Conservation (phyloP, 208 protist genomes). For the Sergeia podlipaevii region DNA sequence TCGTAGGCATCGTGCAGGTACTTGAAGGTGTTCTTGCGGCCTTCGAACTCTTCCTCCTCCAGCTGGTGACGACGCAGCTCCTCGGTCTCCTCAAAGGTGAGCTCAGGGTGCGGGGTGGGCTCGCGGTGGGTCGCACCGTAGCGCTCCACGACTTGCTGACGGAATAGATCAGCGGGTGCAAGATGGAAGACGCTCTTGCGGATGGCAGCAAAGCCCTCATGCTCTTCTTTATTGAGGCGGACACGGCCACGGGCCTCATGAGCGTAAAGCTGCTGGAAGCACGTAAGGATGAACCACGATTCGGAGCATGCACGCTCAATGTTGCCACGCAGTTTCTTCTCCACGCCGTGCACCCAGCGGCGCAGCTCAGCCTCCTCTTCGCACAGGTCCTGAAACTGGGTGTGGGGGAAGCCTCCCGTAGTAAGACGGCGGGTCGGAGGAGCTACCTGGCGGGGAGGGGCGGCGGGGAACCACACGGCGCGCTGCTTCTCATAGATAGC, state of each 20-base stretch:
- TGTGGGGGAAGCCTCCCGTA: conserved; percentile 44
- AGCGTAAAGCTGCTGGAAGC: conserved; percentile 25
- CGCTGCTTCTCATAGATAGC: conserved; percentile 33
- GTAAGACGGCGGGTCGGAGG: conserved; percentile 18
- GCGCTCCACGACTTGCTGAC: conserved; percentile 33
- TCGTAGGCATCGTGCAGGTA: conserved; percentile 62
- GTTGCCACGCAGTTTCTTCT: conserved; percentile 35
- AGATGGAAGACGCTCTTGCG: conserved; percentile 45
- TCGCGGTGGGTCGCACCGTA: conserved; percentile 27
- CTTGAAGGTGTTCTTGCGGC: conserved; percentile 31
- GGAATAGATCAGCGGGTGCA: conserved; percentile 65
- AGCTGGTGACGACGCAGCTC: conserved; percentile 20
- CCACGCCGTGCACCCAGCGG: conserved; percentile 52
- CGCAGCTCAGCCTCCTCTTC: conserved; percentile 73
- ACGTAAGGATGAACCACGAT: conserved; percentile 40
- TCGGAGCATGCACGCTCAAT: conserved; percentile 46
- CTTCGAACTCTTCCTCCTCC: conserved; percentile 30
- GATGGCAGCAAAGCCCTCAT: conserved; percentile 27
- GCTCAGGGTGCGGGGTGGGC: conserved; percentile 9
- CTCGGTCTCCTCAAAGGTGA: conserved; percentile 34
- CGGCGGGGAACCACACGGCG: conserved; percentile 47
- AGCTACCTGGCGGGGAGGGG: conserved; percentile 20
- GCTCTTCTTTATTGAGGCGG: conserved; percentile 48
- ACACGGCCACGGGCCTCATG: conserved; percentile 31
- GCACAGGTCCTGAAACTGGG: conserved; percentile 35